These are phyloP conservation scores for Avena insularis DNA, from an alignment of 176 grass and related monocot species.

Conservation along the genomic window DNA sequence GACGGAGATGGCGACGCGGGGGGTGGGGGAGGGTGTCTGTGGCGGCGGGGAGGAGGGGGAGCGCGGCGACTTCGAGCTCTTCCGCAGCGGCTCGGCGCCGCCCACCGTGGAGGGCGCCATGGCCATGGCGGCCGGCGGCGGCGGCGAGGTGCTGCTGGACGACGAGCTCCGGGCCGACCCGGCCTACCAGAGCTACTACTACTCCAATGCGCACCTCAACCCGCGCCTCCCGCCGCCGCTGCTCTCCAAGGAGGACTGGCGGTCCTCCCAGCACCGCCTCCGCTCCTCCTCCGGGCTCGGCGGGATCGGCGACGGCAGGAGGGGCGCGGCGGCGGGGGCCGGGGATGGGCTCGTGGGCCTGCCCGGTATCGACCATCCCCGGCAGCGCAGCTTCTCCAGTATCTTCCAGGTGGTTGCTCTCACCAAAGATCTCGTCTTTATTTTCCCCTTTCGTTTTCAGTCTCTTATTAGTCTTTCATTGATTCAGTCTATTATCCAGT, in stretches of 20 bases:
- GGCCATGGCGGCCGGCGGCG: constrained; percentile 35
- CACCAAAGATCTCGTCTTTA: constrained; percentile 34
- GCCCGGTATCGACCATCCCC: constrained; percentile 55
- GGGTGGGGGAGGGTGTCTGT: constrained; percentile 46
- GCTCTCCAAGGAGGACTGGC: constrained; percentile 78
- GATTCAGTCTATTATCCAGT: background rate
- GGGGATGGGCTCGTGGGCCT: constrained; percentile 50
- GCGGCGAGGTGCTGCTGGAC: constrained; percentile 45
- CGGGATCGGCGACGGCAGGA: constrained; percentile 67
- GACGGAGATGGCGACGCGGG: constrained; percentile 65
- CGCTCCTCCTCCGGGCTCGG: constrained; percentile 45
- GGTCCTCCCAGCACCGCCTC: constrained; percentile 56
- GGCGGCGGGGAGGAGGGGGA: constrained; percentile 43
- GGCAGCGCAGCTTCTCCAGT: constrained; percentile 52
- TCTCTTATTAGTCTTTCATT: constrained; percentile 12
- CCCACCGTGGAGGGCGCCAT: constrained; percentile 67
- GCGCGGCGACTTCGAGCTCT: constrained; percentile 67
- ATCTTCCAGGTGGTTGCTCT: constrained; percentile 74
- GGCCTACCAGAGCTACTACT: constrained; percentile 72
- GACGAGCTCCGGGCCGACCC: constrained; percentile 72
- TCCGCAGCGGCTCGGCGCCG: constrained; percentile 81
- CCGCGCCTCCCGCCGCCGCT: constrained; percentile 72
- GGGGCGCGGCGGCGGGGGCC: constrained; percentile 8
- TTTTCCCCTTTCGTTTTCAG: background rate
- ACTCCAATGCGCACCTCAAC: constrained; percentile 79